Percentiles rank a stretch among this genome's conserved stretches.
Evolutionary conservation across 805 yeast genomes (phyloP).

Genomic region (Martiniozyma abietophila): DNA sequence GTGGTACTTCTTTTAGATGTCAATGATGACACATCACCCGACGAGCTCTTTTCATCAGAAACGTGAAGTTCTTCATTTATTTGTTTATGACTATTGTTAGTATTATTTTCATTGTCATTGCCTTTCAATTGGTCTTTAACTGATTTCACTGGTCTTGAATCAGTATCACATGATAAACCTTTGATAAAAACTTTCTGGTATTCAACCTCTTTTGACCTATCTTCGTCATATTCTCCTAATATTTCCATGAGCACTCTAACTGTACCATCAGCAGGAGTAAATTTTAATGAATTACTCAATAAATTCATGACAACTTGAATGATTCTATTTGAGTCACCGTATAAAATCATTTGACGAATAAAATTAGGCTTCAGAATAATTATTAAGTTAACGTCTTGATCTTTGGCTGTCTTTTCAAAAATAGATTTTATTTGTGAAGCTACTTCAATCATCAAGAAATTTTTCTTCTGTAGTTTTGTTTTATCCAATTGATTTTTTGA

Average conservation of each 20-base stretch:
- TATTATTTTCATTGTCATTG: background rate
- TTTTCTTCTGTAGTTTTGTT: slow-evolving; percentile 72
- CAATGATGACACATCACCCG: slow-evolving; percentile 5
- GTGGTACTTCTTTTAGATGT: slow-evolving; percentile 3
- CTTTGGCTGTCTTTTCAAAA: slow-evolving; percentile 70
- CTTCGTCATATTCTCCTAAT: slow-evolving; percentile 64
- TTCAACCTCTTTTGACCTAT: slow-evolving; percentile 31
- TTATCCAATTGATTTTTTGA: slow-evolving; percentile 85
- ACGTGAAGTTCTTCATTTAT: no score
- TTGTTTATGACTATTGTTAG: no score
- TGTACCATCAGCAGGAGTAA: slow-evolving; percentile 82
- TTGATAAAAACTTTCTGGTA: slow-evolving; percentile 40
- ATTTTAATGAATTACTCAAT: slow-evolving; percentile 83
- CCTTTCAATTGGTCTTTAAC: slow-evolving; percentile 1
- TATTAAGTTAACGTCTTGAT: slow-evolving; percentile 61
- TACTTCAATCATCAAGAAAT: slow-evolving; percentile 71
- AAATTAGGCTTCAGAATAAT: slow-evolving; percentile 55
- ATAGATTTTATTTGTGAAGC: slow-evolving; percentile 80
- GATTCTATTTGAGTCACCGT: slow-evolving; percentile 85
- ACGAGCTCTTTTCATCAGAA: background rate
- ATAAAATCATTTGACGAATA: slow-evolving; percentile 53
- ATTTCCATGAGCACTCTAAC: slow-evolving; percentile 56
- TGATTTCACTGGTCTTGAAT: slow-evolving; percentile 8
- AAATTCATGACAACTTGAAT: slow-evolving; percentile 89
- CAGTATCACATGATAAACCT: slow-evolving; percentile 11